phyloP scores from a whole-genome alignment of 345 rosid species.

The Eucalyptus curtisii region DNA sequence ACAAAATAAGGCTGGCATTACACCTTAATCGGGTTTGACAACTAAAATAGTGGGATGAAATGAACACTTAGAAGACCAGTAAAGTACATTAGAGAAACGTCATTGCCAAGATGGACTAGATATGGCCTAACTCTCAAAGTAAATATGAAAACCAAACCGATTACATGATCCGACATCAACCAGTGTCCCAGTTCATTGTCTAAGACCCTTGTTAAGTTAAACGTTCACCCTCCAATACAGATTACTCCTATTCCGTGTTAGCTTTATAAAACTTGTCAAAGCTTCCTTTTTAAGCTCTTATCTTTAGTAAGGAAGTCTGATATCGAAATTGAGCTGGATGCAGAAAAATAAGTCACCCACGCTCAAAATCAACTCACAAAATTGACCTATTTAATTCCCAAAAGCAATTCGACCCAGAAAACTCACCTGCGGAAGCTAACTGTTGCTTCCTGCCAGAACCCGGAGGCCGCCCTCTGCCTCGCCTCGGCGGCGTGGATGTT shows the following conservation, averaged over 20 bases:
- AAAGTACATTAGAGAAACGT: background rate
- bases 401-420: background rate
- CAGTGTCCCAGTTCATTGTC: background rate
- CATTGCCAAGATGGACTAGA: background rate
- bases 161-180: background rate
- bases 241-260: background rate
- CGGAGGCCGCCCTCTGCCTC: constrained; percentile 91
- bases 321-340: background rate
- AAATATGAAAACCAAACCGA: background rate
- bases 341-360: background rate
- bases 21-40: background rate
- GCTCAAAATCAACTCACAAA: background rate
- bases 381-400: background rate
- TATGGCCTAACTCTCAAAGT: background rate
- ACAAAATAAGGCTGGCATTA: background rate
- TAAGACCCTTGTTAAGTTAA: background rate
- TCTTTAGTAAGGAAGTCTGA: background rate
- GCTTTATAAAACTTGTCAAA: background rate
- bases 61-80: background rate
- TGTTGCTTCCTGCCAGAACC: constrained; percentile 82
- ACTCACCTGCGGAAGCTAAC: constrained; percentile 52
- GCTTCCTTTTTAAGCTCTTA: background rate
- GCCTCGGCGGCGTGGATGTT: constrained; percentile 48
- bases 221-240: background rate
- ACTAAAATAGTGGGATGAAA: background rate